Evolutionary conservation across 2,329 filamentous ascomycete species (phyloP).

Genomic region (Arthrobotrys sinensis): DNA sequence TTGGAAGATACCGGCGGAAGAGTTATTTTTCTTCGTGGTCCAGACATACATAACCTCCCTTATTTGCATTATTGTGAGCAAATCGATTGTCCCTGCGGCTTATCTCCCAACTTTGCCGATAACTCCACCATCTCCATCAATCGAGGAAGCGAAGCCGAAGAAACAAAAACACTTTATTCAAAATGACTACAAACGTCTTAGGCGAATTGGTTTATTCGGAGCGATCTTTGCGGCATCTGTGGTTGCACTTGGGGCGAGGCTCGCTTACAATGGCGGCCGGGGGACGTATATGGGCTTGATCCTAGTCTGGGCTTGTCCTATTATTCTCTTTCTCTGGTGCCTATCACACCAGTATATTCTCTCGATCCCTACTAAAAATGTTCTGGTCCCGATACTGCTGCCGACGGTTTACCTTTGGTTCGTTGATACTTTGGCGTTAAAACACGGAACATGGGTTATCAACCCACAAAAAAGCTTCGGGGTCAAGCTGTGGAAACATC

Average conservation of each 20-base stretch:
- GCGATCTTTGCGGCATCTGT: conserved; percentile 27
- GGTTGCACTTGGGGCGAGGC: conserved; percentile 53
- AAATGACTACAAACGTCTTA: conserved; percentile 38
- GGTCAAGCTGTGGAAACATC: conserved; percentile 74
- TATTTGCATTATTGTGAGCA: conserved; percentile 78
- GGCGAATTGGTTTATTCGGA: conserved; percentile 22
- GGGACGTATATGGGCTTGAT: conserved; percentile 80
- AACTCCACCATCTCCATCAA: conserved; percentile 66
- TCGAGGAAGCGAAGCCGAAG: conserved; percentile 66
- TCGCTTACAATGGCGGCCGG: conserved; percentile 69
- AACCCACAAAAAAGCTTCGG: conserved; percentile 78
- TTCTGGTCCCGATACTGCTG: conserved; percentile 74
- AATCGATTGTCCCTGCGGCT: conserved; percentile 73
- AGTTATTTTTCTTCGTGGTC: conserved; percentile 83
- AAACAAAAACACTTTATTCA: conserved; percentile 64
- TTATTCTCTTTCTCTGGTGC: conserved; percentile 76
- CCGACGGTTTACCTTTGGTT: conserved; percentile 81
- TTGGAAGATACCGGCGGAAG: conserved; percentile 78
- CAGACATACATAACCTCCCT: conserved; percentile 82
- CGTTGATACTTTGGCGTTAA: conserved; percentile 78
- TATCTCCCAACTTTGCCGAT: conserved; percentile 67
- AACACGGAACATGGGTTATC: conserved; percentile 80
- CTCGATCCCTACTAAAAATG: conserved; percentile 74
- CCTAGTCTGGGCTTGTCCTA: conserved; percentile 77
- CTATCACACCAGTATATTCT: conserved; percentile 77